Evolutionary conservation across 2,329 filamentous ascomycete genomes (phyloP), one percentile per base, ranked within the genome.

Genomic region (Penicillium aurantiogriseum): DNA sequence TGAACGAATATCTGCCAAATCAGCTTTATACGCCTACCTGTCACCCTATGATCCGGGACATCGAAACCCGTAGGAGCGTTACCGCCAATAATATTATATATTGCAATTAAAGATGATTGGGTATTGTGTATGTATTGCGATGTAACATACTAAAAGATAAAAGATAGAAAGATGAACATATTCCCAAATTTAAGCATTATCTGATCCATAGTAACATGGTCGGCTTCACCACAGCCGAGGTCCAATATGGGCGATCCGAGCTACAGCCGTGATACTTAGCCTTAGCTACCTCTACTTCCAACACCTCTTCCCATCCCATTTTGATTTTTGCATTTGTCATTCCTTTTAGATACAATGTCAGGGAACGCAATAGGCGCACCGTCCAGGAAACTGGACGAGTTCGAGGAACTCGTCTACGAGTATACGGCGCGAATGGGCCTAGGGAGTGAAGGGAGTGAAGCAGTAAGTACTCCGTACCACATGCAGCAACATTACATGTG

Each of bases 401-500:
- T 73, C 62, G 71, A 73, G 42, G 54, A 71, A 44, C 62, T 63
- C 15, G 65, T 72, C 50, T 71, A 67, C 58, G 61, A 67, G 19
- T 67, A 69, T 58, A 58, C 61, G 21, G 40, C 47, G n/a, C 63
- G 67, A 27, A 63, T 70, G 60, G 58, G 63, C 33, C 31, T 56
- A 47, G 56, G 57, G 27, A 55, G 56, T 21, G 55, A 59, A 39
- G 56, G 57, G 27, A 55, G 56, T 21, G 55, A 59, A 39, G 65
- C 68, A 58, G 66, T 69, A 23, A 39, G 64, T 55, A 23, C 36
- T 35, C 49, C 42, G 38, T n/a, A 45, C 51, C 48, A n/a, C 35
- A 48, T 42, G 13, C 33, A 17, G 13, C 33, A 17, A 17, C 15
- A 17, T 35, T 4, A 17, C 31, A 33, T 33, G 10, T 29, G 9